Evolutionary conservation across 2,329 filamentous ascomycete species (phyloP), one percentile per base, ranked within the genome.

Genomic region (Fusarium nematophilum): DNA sequence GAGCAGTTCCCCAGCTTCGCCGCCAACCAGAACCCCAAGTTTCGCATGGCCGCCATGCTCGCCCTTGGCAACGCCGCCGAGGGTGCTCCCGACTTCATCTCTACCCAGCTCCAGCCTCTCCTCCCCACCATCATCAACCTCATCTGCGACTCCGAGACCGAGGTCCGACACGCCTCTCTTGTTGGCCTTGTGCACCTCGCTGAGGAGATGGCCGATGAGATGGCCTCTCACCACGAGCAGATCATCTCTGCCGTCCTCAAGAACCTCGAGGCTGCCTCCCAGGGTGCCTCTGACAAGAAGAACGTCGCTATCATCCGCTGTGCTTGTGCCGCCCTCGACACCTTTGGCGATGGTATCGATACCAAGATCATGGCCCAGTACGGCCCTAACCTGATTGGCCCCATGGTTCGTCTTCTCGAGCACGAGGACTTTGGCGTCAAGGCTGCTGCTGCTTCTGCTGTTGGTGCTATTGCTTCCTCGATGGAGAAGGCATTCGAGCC

Each of bases 11-110:
- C 92, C 30, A 85, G 86, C 66, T 97, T 95, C 72, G 92, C 94
- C 66, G 85, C 85, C 67, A 89, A 87, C 72, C 78, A 83, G 56
- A 85, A 96, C 70, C 85, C 93, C 29, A 88, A 92, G 68, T 90
- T 90, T 79, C 89, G 94, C 57, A 91, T 94, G 77, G 93, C 94
- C 49, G 93, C 91, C 77, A 95, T 98, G 72, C 84, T 98, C 60
- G 90, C 94, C 42, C 85, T 99, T 5, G 94, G 94, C 56, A 96
- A 94, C 81, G 94, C 92, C 68, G 94, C 97, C 47, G 95, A 98
- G 81, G 95, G 95, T 68, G 94, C 95, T 25, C 95, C 95, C 13
- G 95, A 99, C 76, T 99, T 98, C 78, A 93, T 98, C 71, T 92
- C 92, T 62, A 97, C 93, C 15, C 95, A 99, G 78, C 86, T 98